phyloP scores from a whole-genome alignment of 1,284 basidiomycete genomes.

The Athelia sp. region DNA sequence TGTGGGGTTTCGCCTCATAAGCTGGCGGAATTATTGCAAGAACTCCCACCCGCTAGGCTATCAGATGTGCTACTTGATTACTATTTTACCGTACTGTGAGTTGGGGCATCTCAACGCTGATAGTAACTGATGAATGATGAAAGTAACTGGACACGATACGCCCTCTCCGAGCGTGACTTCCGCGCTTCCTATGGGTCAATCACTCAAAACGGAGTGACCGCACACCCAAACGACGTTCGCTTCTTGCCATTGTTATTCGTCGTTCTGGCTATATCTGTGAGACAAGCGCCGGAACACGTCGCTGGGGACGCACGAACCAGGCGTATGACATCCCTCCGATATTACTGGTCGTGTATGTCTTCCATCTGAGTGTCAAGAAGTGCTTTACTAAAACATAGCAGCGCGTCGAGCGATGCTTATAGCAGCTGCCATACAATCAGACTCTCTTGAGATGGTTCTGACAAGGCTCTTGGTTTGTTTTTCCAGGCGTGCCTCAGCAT shows the following conservation, averaged over 20 bases:
- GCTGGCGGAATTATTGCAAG: constrained; percentile 83
- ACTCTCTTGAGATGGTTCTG: constrained; percentile 86
- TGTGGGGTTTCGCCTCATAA: constrained; percentile 88
- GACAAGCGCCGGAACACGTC: constrained; percentile 81
- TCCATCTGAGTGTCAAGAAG: constrained; percentile 10
- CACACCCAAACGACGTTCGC: constrained; percentile 78
- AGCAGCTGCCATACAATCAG: constrained; percentile 86
- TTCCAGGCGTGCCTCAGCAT: constrained; percentile 1
- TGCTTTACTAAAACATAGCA: constrained; percentile 26
- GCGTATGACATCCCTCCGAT: constrained; percentile 76
- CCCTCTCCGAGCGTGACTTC: constrained; percentile 85
- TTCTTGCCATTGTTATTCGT: constrained; percentile 91
- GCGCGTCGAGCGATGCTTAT: constrained; percentile 83
- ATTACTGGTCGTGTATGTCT: constrained; percentile 89
- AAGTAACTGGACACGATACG: constrained; percentile 91
- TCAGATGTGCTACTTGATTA: constrained; percentile 73
- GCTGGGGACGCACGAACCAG: constrained; percentile 73
- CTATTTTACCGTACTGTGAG: constrained; percentile 74
- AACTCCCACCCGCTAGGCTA: constrained; percentile 73
- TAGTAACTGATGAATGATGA: neutral
- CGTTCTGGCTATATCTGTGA: constrained; percentile 85
- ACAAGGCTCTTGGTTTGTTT: constrained; percentile 74
- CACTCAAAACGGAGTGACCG: constrained; percentile 66
- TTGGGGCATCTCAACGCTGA: constrained; percentile 6
- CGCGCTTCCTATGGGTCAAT: constrained; percentile 77